Evolutionary conservation across 768 basidiomycete genomes (phyloP).

Genomic region (Boletellus emodensis): DNA sequence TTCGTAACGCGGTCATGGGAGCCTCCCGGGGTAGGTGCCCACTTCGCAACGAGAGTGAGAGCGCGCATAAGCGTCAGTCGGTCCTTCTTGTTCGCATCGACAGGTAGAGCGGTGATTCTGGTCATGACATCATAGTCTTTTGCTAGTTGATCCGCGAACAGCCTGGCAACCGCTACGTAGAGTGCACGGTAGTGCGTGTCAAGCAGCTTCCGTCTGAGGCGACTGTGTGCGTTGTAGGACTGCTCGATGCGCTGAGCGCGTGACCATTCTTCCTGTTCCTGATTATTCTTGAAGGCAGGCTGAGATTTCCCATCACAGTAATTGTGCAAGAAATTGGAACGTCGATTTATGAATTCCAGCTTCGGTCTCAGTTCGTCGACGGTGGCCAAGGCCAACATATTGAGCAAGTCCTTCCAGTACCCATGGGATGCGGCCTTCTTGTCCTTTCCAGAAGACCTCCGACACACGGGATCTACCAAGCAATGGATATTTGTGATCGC

Average conservation of each 20-base stretch:
- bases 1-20: constrained; percentile 63
- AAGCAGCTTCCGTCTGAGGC: constrained; percentile 39
- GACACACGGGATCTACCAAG: constrained; percentile 52
- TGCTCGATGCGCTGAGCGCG: constrained; percentile 17
- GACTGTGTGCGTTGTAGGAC: constrained; percentile 29
- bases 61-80: constrained; percentile 5
- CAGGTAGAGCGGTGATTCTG: constrained; percentile 34
- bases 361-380: constrained; percentile 41
- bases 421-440: constrained; percentile 42
- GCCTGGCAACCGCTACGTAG: constrained; percentile 57
- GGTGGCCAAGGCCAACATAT: constrained; percentile 60
- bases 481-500: constrained; percentile 57
- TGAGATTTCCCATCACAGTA: constrained; percentile 17
- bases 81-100: constrained; percentile 21
- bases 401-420: constrained; percentile 74
- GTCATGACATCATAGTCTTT: constrained; percentile 44
- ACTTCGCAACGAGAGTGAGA: constrained; percentile 61
- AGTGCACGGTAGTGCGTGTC: constrained; percentile 57
- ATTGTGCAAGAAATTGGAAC: constrained; percentile 26
- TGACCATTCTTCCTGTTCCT: constrained; percentile 24
- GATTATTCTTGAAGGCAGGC: constrained; percentile 22
- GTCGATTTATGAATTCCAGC: not conserved
- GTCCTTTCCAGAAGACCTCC: constrained; percentile 5
- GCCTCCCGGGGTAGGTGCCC: constrained; percentile 59
- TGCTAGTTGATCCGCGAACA: constrained; percentile 51